Evolutionary conservation across 2,329 filamentous ascomycete species (phyloP), one percentile per base, ranked within the genome.

Genomic region (Epichloe aotearoae): DNA sequence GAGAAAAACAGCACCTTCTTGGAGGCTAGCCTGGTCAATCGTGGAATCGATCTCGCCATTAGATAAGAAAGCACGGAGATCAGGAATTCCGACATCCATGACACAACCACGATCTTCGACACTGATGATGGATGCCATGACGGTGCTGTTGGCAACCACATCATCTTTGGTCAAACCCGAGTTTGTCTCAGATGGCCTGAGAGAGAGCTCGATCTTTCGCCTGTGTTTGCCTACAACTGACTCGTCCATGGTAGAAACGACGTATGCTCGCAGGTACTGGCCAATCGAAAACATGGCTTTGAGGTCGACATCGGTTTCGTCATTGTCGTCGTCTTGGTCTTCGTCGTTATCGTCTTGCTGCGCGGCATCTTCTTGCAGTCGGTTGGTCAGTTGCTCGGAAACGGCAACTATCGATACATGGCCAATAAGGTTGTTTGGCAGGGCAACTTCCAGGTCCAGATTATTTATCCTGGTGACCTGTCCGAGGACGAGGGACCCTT

Each of bases 61-160:
- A 5, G 88, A 80, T 62, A 98, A 75, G 69, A 98, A 98, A 3
- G 87, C 93, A 55, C 82, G 83, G 49, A 90, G 65, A 38, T 79
- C 76, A 37, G 82, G 74, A 6, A 97, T 72, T 17, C 88, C 88
- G 38, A 97, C 69, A 58, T 96, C 88, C 88, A 98, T 95, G 51
- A 97, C 80, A 52, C 93, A 77, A 54, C 93, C 93, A 62, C 95
- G 90, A 60, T 98, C 94, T 67, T 98, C 91, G n/a, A 94, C 84
- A 66, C 91, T 98, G 47, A 78, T 69, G 26, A 98, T 83, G 0
- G 89, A 84, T 2, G 89, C 91, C 76, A 97, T 94, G 19, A 97
- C 72, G 44, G 86, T 89, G 56, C 74, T 76, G 61, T 95, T 84
- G 40, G 77, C 69, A 10, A 93, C 81, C 10, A 96, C 68, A 59